phyloP scores from a whole-genome alignment of 2,329 filamentous ascomycete genomes.

The Simplicillium aogashimaense region DNA sequence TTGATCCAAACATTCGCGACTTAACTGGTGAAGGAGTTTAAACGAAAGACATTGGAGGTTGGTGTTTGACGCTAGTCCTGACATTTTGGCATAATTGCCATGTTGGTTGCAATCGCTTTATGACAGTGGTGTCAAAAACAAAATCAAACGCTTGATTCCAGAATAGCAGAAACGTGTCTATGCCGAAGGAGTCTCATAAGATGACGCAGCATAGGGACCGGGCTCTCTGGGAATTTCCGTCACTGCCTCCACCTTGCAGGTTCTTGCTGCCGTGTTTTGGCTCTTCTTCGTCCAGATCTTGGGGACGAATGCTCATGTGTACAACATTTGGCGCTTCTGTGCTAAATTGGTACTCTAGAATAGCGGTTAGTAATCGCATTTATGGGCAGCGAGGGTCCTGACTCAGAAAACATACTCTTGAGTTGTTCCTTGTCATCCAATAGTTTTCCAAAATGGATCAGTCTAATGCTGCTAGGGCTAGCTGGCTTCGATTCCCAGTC shows the following conservation, averaged over 20 bases:
- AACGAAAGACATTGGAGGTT: too few relatives aligned
- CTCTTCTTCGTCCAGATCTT: conserved; percentile 76
- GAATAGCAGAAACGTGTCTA: not conserved
- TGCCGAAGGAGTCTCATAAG: conserved; percentile 23
- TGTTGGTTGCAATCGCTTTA: too few relatives aligned
- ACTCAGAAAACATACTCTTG: conserved; percentile 52
- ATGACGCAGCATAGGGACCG: conserved; percentile 38
- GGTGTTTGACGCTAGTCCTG: too few relatives aligned
- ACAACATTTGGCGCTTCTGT: conserved; percentile 70
- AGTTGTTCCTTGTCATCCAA: conserved; percentile 80
- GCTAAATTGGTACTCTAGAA: conserved; percentile 68
- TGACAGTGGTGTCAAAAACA: not conserved
- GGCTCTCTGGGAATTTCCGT: conserved; percentile 29
- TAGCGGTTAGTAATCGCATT: conserved; percentile 1
- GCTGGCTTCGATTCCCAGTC: conserved; percentile 85
- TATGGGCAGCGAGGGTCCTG: conserved; percentile 1
- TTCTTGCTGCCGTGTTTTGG: conserved; percentile 54
- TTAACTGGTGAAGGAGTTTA: too few relatives aligned
- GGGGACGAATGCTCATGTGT: conserved; percentile 88
- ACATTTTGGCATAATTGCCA: too few relatives aligned
- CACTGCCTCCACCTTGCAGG: conserved; percentile 27
- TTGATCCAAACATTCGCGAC: too few relatives aligned
- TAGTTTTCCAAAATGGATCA: conserved; percentile 88
- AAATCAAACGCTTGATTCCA: not conserved
- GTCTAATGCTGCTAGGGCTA: conserved; percentile 77